These are phyloP conservation scores for Pezicula radicicola DNA, from an alignment of 2,329 filamentous ascomycete species.

Conservation along the genomic window DNA sequence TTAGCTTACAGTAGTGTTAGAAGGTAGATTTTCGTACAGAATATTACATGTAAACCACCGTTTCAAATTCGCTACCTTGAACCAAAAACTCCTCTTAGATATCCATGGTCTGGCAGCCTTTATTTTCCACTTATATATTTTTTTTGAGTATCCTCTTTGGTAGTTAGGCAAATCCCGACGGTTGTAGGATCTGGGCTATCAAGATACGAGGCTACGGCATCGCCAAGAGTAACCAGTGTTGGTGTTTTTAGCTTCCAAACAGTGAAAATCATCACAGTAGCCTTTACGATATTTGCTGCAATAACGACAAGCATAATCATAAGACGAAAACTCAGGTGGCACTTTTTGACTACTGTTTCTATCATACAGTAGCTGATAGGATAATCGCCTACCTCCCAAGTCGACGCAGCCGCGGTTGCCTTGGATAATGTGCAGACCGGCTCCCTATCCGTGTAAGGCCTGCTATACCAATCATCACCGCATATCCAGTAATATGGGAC, in stretches of 20 bases:
- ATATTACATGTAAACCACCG: conserved; percentile 10
- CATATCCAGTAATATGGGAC: conserved; percentile 6
- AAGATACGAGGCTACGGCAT: conserved; percentile 32
- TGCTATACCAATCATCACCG: neutral
- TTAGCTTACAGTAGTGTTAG: neutral
- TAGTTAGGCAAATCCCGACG: conserved; percentile 19
- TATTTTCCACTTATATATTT: conserved; percentile 1
- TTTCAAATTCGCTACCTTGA: conserved; percentile 7
- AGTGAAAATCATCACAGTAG: conserved; percentile 3
- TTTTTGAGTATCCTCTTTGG: conserved; percentile 8
- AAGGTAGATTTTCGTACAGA: conserved; percentile 8
- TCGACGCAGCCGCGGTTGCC: neutral
- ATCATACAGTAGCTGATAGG: conserved; percentile 7
- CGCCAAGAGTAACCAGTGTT: conserved; percentile 27
- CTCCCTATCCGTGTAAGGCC: neutral
- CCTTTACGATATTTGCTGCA: conserved; percentile 2
- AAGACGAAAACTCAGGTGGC: conserved; percentile 7
- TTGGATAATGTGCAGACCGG: neutral
- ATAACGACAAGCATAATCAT: conserved; percentile 9
- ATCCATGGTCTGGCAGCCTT: conserved; percentile 2
- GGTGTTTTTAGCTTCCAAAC: conserved; percentile 4
- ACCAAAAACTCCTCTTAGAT: conserved; percentile 7
- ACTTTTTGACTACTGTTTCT: conserved; percentile 2
- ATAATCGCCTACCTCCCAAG: neutral
- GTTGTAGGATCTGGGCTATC: conserved; percentile 24